Evolutionary conservation across 2,329 filamentous ascomycete genomes (phyloP).

Genomic region (Fusarium sp.): DNA sequence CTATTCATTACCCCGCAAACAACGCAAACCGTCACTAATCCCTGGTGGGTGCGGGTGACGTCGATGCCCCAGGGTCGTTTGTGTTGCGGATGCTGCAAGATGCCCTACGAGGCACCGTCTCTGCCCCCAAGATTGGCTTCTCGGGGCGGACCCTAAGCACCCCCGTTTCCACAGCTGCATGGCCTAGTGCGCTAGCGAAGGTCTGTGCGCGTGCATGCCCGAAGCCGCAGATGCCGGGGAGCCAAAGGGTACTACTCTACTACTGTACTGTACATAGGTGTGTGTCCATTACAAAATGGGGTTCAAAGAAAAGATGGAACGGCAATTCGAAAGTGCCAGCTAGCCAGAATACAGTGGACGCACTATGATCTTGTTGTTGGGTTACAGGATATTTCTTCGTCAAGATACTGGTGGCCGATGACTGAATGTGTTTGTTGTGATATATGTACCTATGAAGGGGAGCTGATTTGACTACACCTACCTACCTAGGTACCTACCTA

Average conservation of each 20-base stretch:
- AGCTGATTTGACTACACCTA: neutral
- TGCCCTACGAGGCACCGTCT: conserved; percentile 22
- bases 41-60: conserved; percentile 32
- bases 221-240: conserved; percentile 27
- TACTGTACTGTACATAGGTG: too few relatives aligned
- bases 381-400: neutral
- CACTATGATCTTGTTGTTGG: conserved; percentile 2
- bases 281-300: too few relatives aligned
- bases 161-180: conserved; percentile 26
- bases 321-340: conserved; percentile 1
- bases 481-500: too few relatives aligned
- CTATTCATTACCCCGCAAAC: conserved; percentile 36
- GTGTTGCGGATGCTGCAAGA: conserved; percentile 9
- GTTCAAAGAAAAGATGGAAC: conserved; percentile 4
- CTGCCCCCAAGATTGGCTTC: conserved; percentile 26
- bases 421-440: neutral
- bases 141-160: conserved; percentile 20
- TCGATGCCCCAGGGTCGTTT: conserved; percentile 27
- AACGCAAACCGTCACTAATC: conserved; percentile 22
- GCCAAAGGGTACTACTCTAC: too few relatives aligned
- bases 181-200: conserved; percentile 17
- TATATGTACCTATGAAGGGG: too few relatives aligned
- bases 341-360: neutral
- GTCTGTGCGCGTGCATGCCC: conserved; percentile 9
- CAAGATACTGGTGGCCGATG: neutral